These are phyloP conservation scores for Erysimum cheiri DNA, from an alignment of 441 rosid species.

Conservation along the genomic window DNA sequence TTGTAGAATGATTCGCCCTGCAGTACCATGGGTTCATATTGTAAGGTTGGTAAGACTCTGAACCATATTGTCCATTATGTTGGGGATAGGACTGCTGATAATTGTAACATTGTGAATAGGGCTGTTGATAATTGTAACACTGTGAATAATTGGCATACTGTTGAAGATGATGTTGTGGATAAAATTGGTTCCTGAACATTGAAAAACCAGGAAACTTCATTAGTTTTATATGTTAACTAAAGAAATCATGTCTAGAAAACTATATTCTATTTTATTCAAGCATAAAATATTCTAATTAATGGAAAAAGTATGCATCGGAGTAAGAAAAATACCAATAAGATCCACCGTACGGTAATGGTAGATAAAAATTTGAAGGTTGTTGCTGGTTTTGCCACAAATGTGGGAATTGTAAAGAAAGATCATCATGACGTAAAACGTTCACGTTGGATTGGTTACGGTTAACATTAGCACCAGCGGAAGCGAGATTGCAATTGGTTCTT, in stretches of 20 bases:
- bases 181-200: conserved; percentile 14
- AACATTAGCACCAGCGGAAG: conserved; percentile 45
- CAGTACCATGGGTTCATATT: not conserved
- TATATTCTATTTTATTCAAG: not conserved
- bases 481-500: conserved; percentile 61
- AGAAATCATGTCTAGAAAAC: not conserved
- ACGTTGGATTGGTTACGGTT: conserved; percentile 18
- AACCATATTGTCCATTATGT: no score
- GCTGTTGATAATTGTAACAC: not conserved
- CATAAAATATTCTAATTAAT: not conserved
- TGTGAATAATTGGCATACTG: not conserved
- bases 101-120: not conserved
- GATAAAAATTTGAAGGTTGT: not conserved
- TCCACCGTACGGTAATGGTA: not conserved
- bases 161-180: not conserved
- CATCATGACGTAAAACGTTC: not conserved
- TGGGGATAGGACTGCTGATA: no score
- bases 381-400: not conserved
- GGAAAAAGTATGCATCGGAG: not conserved
- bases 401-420: not conserved
- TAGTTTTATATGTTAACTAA: not conserved
- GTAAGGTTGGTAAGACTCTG: not conserved
- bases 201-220: not conserved
- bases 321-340: conserved; percentile 12
- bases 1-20: not conserved